phyloP scores from a whole-genome alignment of 139 green algal species.

The Chloropicon primus region DNA sequence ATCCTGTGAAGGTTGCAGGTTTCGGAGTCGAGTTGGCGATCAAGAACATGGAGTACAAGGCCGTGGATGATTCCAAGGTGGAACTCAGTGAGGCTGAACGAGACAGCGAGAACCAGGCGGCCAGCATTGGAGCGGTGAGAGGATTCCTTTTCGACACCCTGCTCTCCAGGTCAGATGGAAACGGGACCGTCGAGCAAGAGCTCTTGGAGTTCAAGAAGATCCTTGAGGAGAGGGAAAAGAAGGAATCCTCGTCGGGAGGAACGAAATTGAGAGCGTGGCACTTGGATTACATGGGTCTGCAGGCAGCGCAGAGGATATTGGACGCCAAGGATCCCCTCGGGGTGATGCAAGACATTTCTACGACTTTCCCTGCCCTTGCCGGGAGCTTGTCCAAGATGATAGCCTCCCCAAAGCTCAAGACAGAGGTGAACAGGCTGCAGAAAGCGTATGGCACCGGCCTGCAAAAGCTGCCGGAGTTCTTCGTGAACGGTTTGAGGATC shows the following conservation, averaged over 20 bases:
- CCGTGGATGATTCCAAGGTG: constrained; percentile 65
- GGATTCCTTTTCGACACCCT: constrained; percentile 63
- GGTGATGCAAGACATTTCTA: neutral
- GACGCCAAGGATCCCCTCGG: neutral
- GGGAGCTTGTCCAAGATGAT: constrained; percentile 34
- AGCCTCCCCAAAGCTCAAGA: neutral
- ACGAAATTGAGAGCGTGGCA: constrained; percentile 53
- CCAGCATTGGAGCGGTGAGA: constrained; percentile 26
- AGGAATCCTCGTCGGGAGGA: constrained; percentile 7
- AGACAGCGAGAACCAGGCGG: constrained; percentile 3
- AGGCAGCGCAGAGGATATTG: constrained; percentile 57
- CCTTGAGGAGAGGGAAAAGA: constrained; percentile 38
- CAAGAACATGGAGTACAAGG: constrained; percentile 98
- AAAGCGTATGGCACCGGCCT: neutral
- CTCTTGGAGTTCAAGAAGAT: constrained; percentile 59
- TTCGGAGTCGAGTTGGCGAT: constrained; percentile 88
- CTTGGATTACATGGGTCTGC: constrained; percentile 71
- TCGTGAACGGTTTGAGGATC: neutral
- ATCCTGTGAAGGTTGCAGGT: constrained; percentile 39
- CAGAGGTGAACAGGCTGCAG: neutral
- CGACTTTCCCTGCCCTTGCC: constrained; percentile 75
- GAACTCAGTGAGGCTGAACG: constrained; percentile 5
- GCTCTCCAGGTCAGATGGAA: constrained; percentile 14
- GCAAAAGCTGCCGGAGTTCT: neutral
- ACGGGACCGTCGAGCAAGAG: constrained; percentile 41